Base-by-base conservation (phyloP, 345 rosid species). In the Pistacia atlantica region DNA sequence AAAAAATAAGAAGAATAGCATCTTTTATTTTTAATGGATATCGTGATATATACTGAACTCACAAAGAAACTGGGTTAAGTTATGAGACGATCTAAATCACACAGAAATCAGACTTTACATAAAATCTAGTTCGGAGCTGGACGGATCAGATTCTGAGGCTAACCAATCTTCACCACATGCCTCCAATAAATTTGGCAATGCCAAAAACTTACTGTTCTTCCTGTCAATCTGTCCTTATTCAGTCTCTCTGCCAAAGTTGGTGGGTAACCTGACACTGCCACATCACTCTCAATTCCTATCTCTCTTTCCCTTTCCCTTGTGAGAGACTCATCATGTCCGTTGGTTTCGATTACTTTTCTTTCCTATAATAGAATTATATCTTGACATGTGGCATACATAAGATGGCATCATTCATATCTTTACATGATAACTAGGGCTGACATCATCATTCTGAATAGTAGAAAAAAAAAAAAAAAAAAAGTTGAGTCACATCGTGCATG, bases 221-320 rank as follows among this genome's bases (percentile, higher is more conserved):
- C 37, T 4, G 3, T 58, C 67, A 77, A 65, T 57, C 55, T 76
- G 80, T 80, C 84, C 72, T 67, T 76, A 75, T 80, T 77, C 52
- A 52, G n/a, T 82, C 75, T 7, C 61, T 65, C 80, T 85, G 77
- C 73, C 79, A 55, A 0, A 62, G 79, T 80, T 69, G 86, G 84
- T 82, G 67, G 80, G 72, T 80, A 63, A 77, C 60, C 72, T 73
- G 86, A 82, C 79, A 82, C n/a, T 42, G 72, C 80, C 82, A 80
- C 78, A 58, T 79, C 77, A 76, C 45, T 67, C 56, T 58, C 52
- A 55, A 67, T 77, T 71, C 83, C 70, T 74, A 63, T 48, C 17
- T n/a, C 12, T 35, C 64, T 33, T 37, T 35, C 16, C 4, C 7
- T 60, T 60, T 1, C 13, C 9, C 33, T 31, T 31, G 33, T 31